Evolutionary conservation across 805 yeast species (phyloP), one percentile per base, ranked within the genome.

Genomic region (Priceomyces haplophilus): DNA sequence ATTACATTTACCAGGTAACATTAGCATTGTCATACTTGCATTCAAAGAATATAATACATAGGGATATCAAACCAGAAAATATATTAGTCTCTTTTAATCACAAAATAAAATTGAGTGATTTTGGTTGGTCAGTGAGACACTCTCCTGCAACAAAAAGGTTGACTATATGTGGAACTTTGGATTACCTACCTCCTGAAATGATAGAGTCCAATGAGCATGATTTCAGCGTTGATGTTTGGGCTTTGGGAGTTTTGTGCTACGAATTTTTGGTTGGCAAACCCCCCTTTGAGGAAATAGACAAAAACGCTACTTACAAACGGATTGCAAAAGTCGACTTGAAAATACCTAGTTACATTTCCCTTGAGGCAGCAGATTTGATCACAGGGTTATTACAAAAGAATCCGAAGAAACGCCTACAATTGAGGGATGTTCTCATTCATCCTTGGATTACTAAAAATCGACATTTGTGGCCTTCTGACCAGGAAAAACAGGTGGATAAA

Each of bases 91-190:
- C 20, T 73, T 72, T 32, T 50, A 52, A 17, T 37, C 49, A 6
- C 41, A 47, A 11, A 57, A 64, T 25, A 68, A 67, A 73, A 38
- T 75, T 91, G 17, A 80, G 76, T 38, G 76, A 79, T 1, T 73
- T 68, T 1, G 69, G 78, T 49, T 85, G 88, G 20, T 53, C 83
- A 44, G 72, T 95, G 18, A 76, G 86, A 49, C 98, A 91, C 62
- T 67, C 76, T 27, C 36, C 53, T 2, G 33, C 44, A 15, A 46
- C 45, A 8, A 76, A 78, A 48, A 69, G 97, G 54, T 73, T 80
- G 2, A 91, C 98, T 1, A 67, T 98, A 46, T 93, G 99, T 62
- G 99, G 99, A 0, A 87, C 96, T 1, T 97, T 88, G 49, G 99
- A 93, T 59, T 93, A 93, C 55, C 96, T 93, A 5, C 84, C 97